phyloP scores from a whole-genome alignment of 345 rosid species.

The Eutrema heterophyllum region DNA sequence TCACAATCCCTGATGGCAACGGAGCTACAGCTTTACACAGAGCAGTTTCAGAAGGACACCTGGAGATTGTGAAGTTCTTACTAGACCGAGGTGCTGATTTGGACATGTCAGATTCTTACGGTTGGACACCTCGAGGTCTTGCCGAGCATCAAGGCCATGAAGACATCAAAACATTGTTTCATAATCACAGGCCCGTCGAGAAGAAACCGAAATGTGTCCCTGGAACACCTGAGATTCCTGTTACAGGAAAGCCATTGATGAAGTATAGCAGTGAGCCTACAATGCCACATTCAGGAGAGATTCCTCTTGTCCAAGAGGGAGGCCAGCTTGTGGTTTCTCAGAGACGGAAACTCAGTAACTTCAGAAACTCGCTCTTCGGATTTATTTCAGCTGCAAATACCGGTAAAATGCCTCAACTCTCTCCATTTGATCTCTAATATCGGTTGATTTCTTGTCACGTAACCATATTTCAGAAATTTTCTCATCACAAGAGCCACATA shows the following conservation, averaged over 20 bases:
- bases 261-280: slow-evolving; percentile 64
- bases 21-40: slow-evolving; percentile 66
- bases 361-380: slow-evolving; percentile 69
- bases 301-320: slow-evolving; percentile 37
- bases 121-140: slow-evolving; percentile 72
- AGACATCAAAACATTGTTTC: slow-evolving; percentile 48
- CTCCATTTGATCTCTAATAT: background rate
- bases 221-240: slow-evolving; percentile 2
- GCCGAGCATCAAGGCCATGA: slow-evolving; percentile 84
- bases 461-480: background rate
- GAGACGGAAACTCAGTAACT: slow-evolving; percentile 46
- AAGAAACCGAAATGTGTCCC: slow-evolving; percentile 4
- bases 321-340: slow-evolving; percentile 30
- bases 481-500: background rate
- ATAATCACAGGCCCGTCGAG: slow-evolving; percentile 21
- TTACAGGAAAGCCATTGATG: slow-evolving; percentile 34
- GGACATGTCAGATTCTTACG: slow-evolving; percentile 52
- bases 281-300: slow-evolving; percentile 45
- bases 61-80: slow-evolving; percentile 59
- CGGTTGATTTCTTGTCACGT: slow-evolving; percentile 1
- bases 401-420: slow-evolving; percentile 28
- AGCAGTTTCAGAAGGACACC: slow-evolving; percentile 64
- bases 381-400: slow-evolving; percentile 62
- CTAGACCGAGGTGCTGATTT: slow-evolving; percentile 56
- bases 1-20: slow-evolving; percentile 38